Evolutionary conservation across 306 rosid genomes (phyloP).

Genomic region (Crotalaria pallida): DNA sequence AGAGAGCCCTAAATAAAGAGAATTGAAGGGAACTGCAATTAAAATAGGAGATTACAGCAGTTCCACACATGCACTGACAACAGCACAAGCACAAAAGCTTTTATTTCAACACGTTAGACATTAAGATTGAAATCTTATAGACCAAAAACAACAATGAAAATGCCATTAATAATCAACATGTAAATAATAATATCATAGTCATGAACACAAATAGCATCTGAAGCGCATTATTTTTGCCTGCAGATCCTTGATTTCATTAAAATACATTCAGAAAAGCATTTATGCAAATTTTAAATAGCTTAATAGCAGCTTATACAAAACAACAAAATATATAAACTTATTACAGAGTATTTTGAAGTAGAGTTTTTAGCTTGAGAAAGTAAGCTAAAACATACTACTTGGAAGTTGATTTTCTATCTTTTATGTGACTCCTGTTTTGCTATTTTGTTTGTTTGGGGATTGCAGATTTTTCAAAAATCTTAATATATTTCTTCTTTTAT

Average conservation of each 20-base stretch:
- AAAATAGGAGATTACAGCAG: neutral
- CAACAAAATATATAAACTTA: neutral
- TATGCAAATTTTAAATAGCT: neutral
- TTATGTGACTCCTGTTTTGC: neutral
- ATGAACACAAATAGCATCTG: neutral
- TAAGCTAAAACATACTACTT: neutral
- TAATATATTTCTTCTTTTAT: no score
- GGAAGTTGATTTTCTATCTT: neutral
- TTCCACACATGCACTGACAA: neutral
- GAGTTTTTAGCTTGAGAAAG: neutral
- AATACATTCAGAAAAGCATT: neutral
- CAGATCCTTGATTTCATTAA: neutral
- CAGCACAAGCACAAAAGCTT: neutral
- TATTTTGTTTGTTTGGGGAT: neutral
- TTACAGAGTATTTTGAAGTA: neutral
- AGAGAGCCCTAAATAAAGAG: neutral
- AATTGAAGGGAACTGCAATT: neutral
- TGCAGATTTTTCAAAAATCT: neutral
- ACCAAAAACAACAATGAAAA: neutral
- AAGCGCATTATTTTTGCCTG: neutral
- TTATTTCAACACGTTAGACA: neutral
- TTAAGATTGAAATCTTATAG: neutral
- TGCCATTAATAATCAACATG: neutral
- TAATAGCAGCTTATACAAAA: neutral
- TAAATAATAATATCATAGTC: neutral